A percentile compares a stretch with the other conserved stretches of the same genome.
These are phyloP conservation scores for Lepidium didymum DNA, from an alignment of 345 rosid species.

Conservation along the genomic window DNA sequence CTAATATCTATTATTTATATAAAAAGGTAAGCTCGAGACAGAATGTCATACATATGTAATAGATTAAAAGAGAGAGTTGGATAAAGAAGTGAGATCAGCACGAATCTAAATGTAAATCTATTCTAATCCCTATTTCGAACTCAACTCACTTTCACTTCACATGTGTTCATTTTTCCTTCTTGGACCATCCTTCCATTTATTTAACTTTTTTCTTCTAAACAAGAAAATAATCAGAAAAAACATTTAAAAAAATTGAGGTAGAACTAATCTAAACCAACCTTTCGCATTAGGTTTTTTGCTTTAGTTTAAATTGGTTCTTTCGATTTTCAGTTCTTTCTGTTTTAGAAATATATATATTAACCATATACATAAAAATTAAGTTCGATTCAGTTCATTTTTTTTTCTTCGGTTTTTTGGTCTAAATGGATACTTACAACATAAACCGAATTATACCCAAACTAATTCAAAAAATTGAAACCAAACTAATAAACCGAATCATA, in stretches of 20 bases:
- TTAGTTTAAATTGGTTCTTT: too few relatives aligned
- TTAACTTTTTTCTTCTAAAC: too few relatives aligned
- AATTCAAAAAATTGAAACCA: too few relatives aligned
- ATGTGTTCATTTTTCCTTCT: slow-evolving; percentile 9
- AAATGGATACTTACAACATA: too few relatives aligned
- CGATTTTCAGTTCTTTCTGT: too few relatives aligned
- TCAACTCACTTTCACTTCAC: slow-evolving; percentile 9
- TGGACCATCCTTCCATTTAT: slow-evolving; percentile 6
- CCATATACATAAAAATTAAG: too few relatives aligned
- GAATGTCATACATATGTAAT: slow-evolving; percentile 9
- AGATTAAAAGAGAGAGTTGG: background rate
- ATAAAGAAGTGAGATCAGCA: slow-evolving; percentile 17
- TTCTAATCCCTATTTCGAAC: background rate
- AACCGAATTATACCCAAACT: too few relatives aligned
- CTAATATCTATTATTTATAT: background rate
- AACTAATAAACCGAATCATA: too few relatives aligned
- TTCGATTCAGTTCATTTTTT: too few relatives aligned
- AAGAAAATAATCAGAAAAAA: background rate
- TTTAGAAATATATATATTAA: too few relatives aligned
- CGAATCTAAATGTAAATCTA: slow-evolving; percentile 6
- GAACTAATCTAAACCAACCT: background rate
- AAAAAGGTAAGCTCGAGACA: background rate
- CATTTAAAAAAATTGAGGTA: background rate
- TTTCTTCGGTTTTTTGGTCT: too few relatives aligned
- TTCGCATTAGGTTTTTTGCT: too few relatives aligned